Conservation (phyloP, 352 stramenopile genomes). For the Pelagophyceae sp. region DNA sequence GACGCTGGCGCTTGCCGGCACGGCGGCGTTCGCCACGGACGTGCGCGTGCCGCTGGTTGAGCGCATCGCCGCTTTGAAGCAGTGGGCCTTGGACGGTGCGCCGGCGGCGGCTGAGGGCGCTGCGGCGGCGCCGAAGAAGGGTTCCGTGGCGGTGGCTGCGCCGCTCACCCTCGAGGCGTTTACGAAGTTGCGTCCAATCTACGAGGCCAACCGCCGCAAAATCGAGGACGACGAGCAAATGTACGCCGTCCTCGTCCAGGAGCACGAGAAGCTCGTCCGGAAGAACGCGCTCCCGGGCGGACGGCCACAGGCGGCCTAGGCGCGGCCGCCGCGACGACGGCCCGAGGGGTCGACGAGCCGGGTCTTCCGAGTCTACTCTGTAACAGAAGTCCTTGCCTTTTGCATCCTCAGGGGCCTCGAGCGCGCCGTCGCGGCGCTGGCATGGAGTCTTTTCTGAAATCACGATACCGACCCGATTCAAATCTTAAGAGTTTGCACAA, state of each 20-base stretch:
- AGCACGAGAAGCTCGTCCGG: neutral
- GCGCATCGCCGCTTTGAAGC: neutral
- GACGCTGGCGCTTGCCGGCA: neutral
- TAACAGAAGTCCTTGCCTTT: too few relatives aligned
- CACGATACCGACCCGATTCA: too few relatives aligned
- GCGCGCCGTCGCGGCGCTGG: too few relatives aligned
- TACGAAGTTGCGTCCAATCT: neutral
- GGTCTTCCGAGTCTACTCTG: too few relatives aligned
- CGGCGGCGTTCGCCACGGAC: neutral
- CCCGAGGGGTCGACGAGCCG: too few relatives aligned
- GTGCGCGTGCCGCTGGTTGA: neutral
- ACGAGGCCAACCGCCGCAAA: slow-evolving; percentile 11
- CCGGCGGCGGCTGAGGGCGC: neutral
- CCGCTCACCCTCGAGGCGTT: slow-evolving; percentile 2
- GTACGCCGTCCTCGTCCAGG: neutral
- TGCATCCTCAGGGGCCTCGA: too few relatives aligned
- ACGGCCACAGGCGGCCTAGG: too few relatives aligned
- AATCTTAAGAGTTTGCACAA: too few relatives aligned
- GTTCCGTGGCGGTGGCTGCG: neutral
- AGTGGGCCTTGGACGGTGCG: neutral
- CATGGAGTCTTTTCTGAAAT: too few relatives aligned
- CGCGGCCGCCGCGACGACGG: too few relatives aligned
- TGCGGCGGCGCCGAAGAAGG: neutral
- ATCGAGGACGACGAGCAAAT: neutral
- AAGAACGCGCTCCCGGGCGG: neutral